phyloP scores from a whole-genome alignment of 2,329 filamentous ascomycete species.

The Colletotrichum filicis region DNA sequence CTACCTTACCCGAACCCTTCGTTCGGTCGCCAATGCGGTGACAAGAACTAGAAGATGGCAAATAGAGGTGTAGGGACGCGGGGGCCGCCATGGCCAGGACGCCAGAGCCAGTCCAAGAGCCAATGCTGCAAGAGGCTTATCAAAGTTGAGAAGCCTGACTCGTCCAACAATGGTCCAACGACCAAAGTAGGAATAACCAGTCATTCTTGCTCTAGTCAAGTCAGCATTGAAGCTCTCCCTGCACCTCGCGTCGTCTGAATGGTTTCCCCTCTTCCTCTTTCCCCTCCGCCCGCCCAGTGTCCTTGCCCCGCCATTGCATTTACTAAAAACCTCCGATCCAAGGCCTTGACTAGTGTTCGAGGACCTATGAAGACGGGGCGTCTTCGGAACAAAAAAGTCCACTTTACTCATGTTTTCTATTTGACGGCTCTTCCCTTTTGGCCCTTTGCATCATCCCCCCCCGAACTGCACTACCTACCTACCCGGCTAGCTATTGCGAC shows the following conservation, averaged over 20 bases:
- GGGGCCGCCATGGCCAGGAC: slow-evolving; percentile 11
- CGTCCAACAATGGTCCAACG: slow-evolving; percentile 19
- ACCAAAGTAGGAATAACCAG: background rate
- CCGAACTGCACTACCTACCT: slow-evolving; percentile 5
- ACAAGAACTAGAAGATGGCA: slow-evolving; percentile 10
- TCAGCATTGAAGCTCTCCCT: slow-evolving; percentile 5
- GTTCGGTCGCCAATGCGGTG: slow-evolving; percentile 27
- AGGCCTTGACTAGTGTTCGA: slow-evolving; percentile 29
- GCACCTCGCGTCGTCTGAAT: background rate
- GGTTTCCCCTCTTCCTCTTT: background rate
- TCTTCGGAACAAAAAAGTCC: slow-evolving; percentile 32
- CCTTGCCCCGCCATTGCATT: slow-evolving; percentile 25
- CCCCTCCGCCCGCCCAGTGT: background rate
- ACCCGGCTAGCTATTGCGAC: slow-evolving; percentile 21
- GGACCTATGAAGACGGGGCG: slow-evolving; percentile 23
- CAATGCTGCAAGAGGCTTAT: slow-evolving; percentile 22
- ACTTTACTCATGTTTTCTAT: slow-evolving; percentile 15
- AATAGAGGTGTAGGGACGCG: slow-evolving; percentile 16
- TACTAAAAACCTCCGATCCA: slow-evolving; percentile 16
- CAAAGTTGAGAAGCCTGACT: slow-evolving; percentile 35
- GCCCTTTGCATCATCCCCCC: slow-evolving; percentile 29
- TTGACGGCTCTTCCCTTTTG: slow-evolving; percentile 21
- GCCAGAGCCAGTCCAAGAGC: slow-evolving; percentile 22
- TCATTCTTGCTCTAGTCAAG: background rate
- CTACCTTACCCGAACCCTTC: slow-evolving; percentile 19